phyloP scores from a whole-genome alignment of 2,329 filamentous ascomycete genomes.

The Fusarium sp. region DNA sequence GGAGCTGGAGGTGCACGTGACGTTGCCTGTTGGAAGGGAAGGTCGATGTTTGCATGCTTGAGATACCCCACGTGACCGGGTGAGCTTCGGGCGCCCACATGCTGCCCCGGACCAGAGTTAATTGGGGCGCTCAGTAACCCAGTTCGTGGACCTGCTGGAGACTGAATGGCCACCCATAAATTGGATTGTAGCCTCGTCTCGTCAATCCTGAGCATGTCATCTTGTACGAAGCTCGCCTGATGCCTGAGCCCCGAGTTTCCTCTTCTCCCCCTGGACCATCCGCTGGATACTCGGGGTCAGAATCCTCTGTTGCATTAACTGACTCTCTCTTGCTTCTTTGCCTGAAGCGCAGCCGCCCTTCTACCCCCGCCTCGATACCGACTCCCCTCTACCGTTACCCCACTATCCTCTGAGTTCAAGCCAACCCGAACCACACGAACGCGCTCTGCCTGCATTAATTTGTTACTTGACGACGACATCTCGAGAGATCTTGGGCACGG shows the following conservation, averaged over 20 bases:
- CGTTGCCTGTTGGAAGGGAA: not conserved
- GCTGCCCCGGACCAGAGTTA: not conserved
- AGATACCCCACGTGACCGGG: slow-evolving; percentile 5
- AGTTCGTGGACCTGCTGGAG: slow-evolving; percentile 3
- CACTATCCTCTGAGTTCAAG: slow-evolving; percentile 24
- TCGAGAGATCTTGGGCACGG: not conserved
- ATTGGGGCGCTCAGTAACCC: slow-evolving; percentile 15
- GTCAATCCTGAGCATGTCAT: slow-evolving; percentile 40
- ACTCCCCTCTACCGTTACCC: slow-evolving; percentile 29
- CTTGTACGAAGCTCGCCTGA: slow-evolving; percentile 26
- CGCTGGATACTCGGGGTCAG: slow-evolving; percentile 26
- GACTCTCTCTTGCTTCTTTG: not conserved
- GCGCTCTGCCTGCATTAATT: not conserved
- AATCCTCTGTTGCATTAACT: not conserved
- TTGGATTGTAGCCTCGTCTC: slow-evolving; percentile 39
- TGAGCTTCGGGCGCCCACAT: not conserved
- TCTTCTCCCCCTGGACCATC: slow-evolving; percentile 16
- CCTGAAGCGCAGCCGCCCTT: not conserved
- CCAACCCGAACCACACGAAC: slow-evolving; percentile 8
- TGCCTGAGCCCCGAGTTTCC: slow-evolving; percentile 25
- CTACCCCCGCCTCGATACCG: slow-evolving; percentile 23
- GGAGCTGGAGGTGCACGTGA: slow-evolving; percentile 42
- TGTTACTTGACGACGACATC: not conserved
- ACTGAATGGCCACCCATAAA: slow-evolving; percentile 36
- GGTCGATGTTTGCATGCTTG: not conserved